Conservation (phyloP, 192 early-diverging fungal species). For the Chytriomyces sp. region DNA sequence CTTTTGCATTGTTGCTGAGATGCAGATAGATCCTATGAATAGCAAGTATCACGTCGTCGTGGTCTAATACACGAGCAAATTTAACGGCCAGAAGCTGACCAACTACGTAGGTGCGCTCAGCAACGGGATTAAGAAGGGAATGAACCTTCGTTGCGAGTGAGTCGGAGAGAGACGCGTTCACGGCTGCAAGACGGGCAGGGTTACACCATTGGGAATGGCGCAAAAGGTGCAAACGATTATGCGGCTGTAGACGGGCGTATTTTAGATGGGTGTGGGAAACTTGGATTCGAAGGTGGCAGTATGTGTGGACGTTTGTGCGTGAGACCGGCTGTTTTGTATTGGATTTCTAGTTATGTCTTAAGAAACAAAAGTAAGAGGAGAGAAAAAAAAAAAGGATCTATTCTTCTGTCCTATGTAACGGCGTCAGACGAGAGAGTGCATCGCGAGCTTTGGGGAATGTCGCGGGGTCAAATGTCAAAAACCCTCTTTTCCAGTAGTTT, state of each 20-base stretch:
- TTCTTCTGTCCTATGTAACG: too few species aligned
- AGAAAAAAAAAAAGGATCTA: too few species aligned
- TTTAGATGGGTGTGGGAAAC: constrained; percentile 82
- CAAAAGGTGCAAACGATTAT: constrained; percentile 58
- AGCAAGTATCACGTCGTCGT: constrained; percentile 69
- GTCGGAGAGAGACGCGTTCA: constrained; percentile 61
- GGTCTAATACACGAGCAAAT: constrained; percentile 57
- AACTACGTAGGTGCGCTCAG: constrained; percentile 64
- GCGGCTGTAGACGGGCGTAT: constrained; percentile 62
- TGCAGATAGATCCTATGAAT: constrained; percentile 50
- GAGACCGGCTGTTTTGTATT: constrained; percentile 40
- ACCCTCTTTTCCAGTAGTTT: too few species aligned
- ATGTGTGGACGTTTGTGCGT: constrained; percentile 63
- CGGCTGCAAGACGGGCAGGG: constrained; percentile 62
- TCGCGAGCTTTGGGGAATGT: too few species aligned
- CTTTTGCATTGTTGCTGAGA: not conserved
- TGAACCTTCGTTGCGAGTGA: constrained; percentile 73
- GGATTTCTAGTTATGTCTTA: constrained; percentile 44
- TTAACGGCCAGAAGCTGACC: constrained; percentile 66
- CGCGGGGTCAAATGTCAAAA: too few species aligned
- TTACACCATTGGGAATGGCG: constrained; percentile 49
- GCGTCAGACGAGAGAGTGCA: too few species aligned
- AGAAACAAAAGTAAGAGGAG: too few species aligned
- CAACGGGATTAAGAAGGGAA: constrained; percentile 64
- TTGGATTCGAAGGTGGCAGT: constrained; percentile 83